Evolutionary conservation across 257 asterid genomes (phyloP).

Genomic region (Apocynum venetum): DNA sequence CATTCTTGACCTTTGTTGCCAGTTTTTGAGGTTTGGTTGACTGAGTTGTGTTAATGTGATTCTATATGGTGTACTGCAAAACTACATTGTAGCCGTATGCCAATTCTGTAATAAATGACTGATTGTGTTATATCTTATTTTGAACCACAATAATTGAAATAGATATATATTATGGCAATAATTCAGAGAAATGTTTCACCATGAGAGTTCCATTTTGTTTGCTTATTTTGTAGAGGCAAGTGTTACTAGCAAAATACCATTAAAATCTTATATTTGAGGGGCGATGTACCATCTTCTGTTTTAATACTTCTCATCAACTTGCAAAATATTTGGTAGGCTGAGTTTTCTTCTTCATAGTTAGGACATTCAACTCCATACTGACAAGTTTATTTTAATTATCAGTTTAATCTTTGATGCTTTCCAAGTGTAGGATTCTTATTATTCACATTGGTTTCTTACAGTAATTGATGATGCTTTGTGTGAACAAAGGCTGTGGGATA

Average conservation of each 20-base stretch:
- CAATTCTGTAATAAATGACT: no score
- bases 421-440: not conserved
- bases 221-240: no score
- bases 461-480: constrained; percentile 89
- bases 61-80: no score
- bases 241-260: not conserved
- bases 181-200: no score
- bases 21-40: no score
- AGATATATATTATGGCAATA: no score
- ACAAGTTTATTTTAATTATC: not conserved
- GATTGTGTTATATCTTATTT: no score
- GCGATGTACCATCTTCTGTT: not conserved
- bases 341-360: not conserved
- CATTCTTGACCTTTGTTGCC: no score
- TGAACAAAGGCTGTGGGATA: constrained; percentile 85
- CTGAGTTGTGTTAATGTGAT: no score
- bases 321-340: not conserved
- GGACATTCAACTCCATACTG: not conserved
- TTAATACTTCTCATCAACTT: not conserved
- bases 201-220: no score
- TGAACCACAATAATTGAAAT: no score
- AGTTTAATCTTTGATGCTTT: constrained; percentile 7
- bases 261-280: not conserved
- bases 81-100: no score
- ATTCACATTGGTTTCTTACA: constrained; percentile 32